phyloP scores from a whole-genome alignment of 2,329 filamentous ascomycete genomes.

The Trichoderma sp. region DNA sequence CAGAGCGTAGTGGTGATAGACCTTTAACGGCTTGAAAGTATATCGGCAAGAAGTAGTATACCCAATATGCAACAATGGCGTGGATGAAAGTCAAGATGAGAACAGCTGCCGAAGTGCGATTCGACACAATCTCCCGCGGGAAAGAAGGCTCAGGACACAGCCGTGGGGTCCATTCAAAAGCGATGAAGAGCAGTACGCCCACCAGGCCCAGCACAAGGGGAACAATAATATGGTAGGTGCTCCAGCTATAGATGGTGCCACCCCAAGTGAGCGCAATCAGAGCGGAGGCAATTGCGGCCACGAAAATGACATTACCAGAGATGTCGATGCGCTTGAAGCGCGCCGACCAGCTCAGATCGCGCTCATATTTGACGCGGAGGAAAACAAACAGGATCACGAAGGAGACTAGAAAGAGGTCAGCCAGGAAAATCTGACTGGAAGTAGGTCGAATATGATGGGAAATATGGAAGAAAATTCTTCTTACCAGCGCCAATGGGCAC shows the following conservation, averaged over 20 bases:
- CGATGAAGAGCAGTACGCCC: constrained; percentile 24
- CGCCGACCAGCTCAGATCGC: constrained; percentile 1
- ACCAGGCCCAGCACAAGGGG: constrained; percentile 48
- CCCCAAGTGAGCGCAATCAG: constrained; percentile 51
- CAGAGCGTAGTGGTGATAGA: neutral
- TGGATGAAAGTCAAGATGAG: constrained; percentile 7
- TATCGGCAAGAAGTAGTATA: constrained; percentile 13
- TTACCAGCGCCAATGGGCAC: constrained; percentile 45
- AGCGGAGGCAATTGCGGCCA: constrained; percentile 42
- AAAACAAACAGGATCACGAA: constrained; percentile 36
- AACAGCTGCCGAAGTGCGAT: constrained; percentile 18
- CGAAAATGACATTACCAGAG: constrained; percentile 48
- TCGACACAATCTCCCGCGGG: neutral
- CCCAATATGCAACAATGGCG: neutral
- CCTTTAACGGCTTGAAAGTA: constrained; percentile 20
- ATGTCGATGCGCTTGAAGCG: constrained; percentile 4
- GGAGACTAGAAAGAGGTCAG: neutral
- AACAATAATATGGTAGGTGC: constrained; percentile 42
- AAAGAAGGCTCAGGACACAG: constrained; percentile 7
- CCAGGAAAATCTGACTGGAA: neutral
- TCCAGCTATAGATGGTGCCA: constrained; percentile 50
- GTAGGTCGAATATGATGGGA: neutral
- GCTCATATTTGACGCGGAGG: constrained; percentile 41
- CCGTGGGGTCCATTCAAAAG: constrained; percentile 10
- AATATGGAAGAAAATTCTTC: constrained; percentile 1